Evolutionary conservation across 1,284 basidiomycete species (phyloP).

Genomic region (Cystobasidium pallidum): DNA sequence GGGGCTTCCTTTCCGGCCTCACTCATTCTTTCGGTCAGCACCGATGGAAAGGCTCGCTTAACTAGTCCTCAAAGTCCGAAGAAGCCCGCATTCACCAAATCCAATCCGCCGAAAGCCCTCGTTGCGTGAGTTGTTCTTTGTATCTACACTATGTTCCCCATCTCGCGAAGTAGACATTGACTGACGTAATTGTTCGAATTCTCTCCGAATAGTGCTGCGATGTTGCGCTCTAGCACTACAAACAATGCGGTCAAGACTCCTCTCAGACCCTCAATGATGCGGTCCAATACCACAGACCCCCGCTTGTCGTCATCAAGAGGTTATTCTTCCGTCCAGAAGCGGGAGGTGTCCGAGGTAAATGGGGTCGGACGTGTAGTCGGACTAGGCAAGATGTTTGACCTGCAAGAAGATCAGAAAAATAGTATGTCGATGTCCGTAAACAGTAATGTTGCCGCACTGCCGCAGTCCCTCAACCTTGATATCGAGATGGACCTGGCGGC

Average conservation of each 20-base stretch:
- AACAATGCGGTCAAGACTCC: conserved; percentile 2
- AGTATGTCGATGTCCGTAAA: background rate
- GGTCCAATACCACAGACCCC: conserved; percentile 22
- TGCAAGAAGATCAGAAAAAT: conserved; percentile 7
- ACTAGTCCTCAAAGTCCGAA: background rate
- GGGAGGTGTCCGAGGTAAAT: conserved; percentile 2
- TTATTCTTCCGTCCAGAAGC: background rate
- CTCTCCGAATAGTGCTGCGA: background rate
- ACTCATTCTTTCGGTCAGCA: conserved; percentile 23
- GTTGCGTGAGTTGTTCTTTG: background rate
- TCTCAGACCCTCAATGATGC: conserved; percentile 13
- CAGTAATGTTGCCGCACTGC: background rate
- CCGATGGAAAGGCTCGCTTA: conserved; percentile 25
- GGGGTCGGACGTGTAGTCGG: conserved; percentile 11
- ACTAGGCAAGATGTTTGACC: conserved; percentile 20
- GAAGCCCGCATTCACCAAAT: background rate
- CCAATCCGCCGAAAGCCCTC: background rate
- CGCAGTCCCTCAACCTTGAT: conserved; percentile 13
- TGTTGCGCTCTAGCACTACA: conserved; percentile 20
- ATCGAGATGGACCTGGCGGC: conserved; percentile 28
- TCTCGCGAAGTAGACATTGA: background rate
- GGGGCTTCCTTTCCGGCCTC: background rate
- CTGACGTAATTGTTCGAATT: background rate
- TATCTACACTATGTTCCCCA: background rate
- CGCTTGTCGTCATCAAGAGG: conserved; percentile 5